Base-by-base conservation (phyloP, 2,329 filamentous ascomycete genomes). In the Stemphylium beticola region DNA sequence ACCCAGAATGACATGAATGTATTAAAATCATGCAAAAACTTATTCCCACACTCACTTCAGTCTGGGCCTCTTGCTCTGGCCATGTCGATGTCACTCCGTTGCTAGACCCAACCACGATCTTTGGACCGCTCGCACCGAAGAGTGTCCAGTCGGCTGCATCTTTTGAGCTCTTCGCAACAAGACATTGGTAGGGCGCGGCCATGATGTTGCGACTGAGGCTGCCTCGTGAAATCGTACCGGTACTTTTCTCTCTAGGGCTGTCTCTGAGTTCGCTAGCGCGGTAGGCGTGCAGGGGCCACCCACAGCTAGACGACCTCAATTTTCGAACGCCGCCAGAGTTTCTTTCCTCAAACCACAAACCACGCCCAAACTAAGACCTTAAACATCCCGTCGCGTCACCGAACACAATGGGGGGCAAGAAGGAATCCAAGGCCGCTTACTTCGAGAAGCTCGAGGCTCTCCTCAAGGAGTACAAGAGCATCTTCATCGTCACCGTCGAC, bases 391-490 rank as follows among this genome's bases (percentile, higher is more conserved):
- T 90, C 91, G 95, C 95, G 91, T 92, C 76, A 70, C 57, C 85
- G 82, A 96, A 96, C 91, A 92, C 96, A 86, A 96, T 96, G 93
- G 93, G 92, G 92, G 93, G 91, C 92, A 97, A 91, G 86, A 84
- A 77, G 93, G 87, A 84, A 77, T 93, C 89, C 88, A 99, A 98
- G 88, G 87, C 91, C 80, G 90, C 81, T 80, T 96, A 99, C 88
- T 99, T 99, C 86, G 93, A 97, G 82, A 98, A 98, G 92, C 92
- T 99, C 81, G 96, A 97, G 89, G 81, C 81, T 82, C 88, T 98
- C 80, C 89, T 99, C 80, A 91, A 98, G 85, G 89, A 92, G 80
- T 98, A 96, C 90, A 87, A 87, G 81, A 93, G 90, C 77, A 90
- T 98, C 85, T 98, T 99, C 91, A 93, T 99, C 81, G 93, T 96